phyloP scores from a whole-genome alignment of 2,329 filamentous ascomycete species.

The Pseudogymnoascus sp. region DNA sequence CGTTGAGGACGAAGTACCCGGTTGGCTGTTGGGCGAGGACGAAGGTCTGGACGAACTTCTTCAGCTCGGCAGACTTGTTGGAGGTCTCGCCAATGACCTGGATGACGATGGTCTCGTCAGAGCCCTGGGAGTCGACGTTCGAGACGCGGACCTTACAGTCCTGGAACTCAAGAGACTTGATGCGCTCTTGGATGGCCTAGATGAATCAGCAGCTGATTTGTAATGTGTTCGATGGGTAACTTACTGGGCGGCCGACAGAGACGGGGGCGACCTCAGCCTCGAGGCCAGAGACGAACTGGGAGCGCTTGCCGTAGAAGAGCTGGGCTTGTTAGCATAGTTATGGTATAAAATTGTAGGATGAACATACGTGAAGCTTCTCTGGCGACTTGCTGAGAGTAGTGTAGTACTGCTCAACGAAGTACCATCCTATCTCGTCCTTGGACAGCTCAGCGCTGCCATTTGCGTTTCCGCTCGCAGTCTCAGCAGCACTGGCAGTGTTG shows the following conservation, averaged over 20 bases:
- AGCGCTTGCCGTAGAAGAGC: slow-evolving; percentile 95
- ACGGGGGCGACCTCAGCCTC: slow-evolving; percentile 86
- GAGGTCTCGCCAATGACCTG: slow-evolving; percentile 98
- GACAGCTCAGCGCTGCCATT: slow-evolving; percentile 43
- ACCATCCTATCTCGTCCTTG: slow-evolving; percentile 98
- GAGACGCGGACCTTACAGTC: slow-evolving; percentile 97
- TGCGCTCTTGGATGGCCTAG: slow-evolving; percentile 87
- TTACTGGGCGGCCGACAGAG: slow-evolving; percentile 78
- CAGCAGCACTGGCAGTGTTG: slow-evolving; percentile 25
- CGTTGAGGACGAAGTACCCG: slow-evolving; percentile 96
- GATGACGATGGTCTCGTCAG: slow-evolving; percentile 88
- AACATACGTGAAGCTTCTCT: slow-evolving; percentile 76
- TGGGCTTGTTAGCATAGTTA: slow-evolving; percentile 28
- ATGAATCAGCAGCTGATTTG: slow-evolving; percentile 17
- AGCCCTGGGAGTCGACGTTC: slow-evolving; percentile 95
- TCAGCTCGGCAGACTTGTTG: slow-evolving; percentile 83
- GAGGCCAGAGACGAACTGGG: slow-evolving; percentile 85
- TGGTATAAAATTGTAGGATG: not conserved
- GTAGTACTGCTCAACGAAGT: slow-evolving; percentile 99
- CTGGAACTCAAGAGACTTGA: slow-evolving; percentile 87
- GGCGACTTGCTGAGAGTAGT: slow-evolving; percentile 91
- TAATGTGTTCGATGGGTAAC: slow-evolving; percentile 27
- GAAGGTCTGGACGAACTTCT: slow-evolving; percentile 97
- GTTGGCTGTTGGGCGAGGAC: slow-evolving; percentile 93
- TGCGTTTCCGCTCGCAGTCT: slow-evolving; percentile 26